These are phyloP conservation scores for Clarireedia monteithiana DNA, from an alignment of 2,329 filamentous ascomycete genomes.

Conservation along the genomic window DNA sequence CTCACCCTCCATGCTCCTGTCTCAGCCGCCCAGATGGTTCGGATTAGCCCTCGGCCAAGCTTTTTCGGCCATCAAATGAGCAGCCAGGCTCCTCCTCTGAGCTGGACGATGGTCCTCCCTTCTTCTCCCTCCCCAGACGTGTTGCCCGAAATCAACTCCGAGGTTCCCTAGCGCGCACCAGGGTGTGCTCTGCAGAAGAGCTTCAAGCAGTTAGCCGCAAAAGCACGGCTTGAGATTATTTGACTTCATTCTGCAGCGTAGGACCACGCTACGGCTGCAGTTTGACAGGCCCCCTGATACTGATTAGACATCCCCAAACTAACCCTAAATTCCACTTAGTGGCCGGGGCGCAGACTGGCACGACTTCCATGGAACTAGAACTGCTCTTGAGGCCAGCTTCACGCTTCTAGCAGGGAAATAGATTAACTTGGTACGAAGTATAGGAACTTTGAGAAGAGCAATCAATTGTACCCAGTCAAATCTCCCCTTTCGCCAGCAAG, in stretches of 20 bases:
- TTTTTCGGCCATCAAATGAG: not conserved
- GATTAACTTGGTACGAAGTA: not conserved
- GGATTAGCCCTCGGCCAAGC: not conserved
- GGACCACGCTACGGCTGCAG: not conserved
- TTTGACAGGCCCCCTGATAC: slow-evolving; percentile 5
- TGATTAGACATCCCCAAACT: not conserved
- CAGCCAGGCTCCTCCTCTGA: not conserved
- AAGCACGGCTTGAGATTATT: slow-evolving; percentile 2
- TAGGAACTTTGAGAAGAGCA: too few species aligned
- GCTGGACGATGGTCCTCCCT: not conserved
- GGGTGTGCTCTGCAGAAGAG: not conserved
- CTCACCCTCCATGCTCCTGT: not conserved
- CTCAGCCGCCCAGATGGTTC: not conserved
- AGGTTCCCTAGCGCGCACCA: not conserved
- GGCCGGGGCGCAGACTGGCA: slow-evolving; percentile 2
- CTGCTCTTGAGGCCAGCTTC: not conserved
- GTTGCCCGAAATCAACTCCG: slow-evolving; percentile 17
- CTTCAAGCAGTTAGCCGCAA: not conserved
- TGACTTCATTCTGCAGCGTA: not conserved
- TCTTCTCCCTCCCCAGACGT: slow-evolving; percentile 15
- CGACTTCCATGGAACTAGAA: not conserved
- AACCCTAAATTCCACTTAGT: not conserved
- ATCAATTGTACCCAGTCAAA: not conserved
- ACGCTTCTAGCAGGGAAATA: not conserved
- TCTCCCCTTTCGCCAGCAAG: not conserved